These are phyloP conservation scores for Bonia amplexicaulis DNA, from an alignment of 176 grass and related monocot genomes.

Conservation along the genomic window DNA sequence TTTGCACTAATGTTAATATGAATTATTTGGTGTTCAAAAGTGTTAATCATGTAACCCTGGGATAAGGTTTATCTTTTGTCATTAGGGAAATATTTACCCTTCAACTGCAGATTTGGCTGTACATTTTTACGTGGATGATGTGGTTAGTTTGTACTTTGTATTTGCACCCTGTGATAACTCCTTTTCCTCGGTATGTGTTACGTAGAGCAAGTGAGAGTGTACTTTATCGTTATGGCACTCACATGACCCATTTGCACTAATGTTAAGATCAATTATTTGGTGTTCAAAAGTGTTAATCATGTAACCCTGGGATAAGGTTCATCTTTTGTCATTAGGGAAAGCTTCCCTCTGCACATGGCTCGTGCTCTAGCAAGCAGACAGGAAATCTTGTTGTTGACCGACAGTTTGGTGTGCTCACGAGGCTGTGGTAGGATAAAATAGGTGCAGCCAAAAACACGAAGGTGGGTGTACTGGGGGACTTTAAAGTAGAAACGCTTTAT, in stretches of 20 bases:
- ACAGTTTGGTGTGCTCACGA: too few relatives aligned
- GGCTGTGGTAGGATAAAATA: too few relatives aligned
- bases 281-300: constrained; percentile 55
- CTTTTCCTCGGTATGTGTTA: constrained; percentile 37
- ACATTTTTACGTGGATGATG: constrained; percentile 25
- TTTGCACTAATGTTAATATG: constrained; percentile 34
- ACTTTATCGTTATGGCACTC: constrained; percentile 50
- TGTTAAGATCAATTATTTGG: constrained; percentile 32
- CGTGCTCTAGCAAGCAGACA: constrained; percentile 52
- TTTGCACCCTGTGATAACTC: constrained; percentile 10
- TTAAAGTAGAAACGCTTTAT: too few relatives aligned
- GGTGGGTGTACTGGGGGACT: too few relatives aligned
- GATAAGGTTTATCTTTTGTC: constrained; percentile 35
- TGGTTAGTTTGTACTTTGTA: constrained; percentile 41
- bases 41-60: constrained; percentile 42
- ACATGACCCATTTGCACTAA: constrained; percentile 46
- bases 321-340: constrained; percentile 38
- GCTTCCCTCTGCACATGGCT: constrained; percentile 51
- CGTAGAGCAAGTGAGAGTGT: not conserved
- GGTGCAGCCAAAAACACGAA: too few relatives aligned
- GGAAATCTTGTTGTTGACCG: constrained; percentile 42
- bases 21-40: constrained; percentile 45
- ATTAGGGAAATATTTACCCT: not conserved
- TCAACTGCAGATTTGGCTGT: not conserved
- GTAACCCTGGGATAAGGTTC: constrained; percentile 35